A percentile compares a stretch with the other conserved stretches of the same genome.
Evolutionary conservation across 78 protist species (phyloP).

Genomic region (Dictyostelium firmibasis): DNA sequence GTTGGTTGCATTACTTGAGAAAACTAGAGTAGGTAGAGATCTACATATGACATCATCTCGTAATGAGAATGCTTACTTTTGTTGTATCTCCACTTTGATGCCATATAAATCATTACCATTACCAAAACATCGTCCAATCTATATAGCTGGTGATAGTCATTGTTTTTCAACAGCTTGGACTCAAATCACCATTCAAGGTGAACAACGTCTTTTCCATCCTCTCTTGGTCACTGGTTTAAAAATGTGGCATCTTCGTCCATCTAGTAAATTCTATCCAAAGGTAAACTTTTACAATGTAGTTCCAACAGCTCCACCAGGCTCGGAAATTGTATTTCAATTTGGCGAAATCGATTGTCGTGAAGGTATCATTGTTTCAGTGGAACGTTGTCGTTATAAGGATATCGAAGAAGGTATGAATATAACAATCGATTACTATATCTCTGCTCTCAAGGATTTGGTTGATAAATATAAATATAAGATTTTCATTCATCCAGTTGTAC

Average conservation of each 20-base stretch:
- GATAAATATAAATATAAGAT: not conserved
- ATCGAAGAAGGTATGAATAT: slow-evolving; percentile 83
- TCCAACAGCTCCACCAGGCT: slow-evolving; percentile 56
- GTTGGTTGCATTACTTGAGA: slow-evolving; percentile 68
- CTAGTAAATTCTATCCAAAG: slow-evolving; percentile 91
- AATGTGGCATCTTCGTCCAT: slow-evolving; percentile 91
- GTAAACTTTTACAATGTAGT: slow-evolving; percentile 83
- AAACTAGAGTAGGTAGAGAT: slow-evolving; percentile 19
- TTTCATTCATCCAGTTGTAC: slow-evolving; percentile 93
- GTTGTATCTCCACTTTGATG: slow-evolving; percentile 75
- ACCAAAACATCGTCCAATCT: slow-evolving; percentile 61
- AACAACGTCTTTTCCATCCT: slow-evolving; percentile 66
- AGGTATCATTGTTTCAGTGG: slow-evolving; percentile 90
- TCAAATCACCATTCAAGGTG: slow-evolving; percentile 26
- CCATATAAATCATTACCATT: slow-evolving; percentile 12
- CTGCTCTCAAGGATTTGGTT: slow-evolving; percentile 38
- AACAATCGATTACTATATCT: slow-evolving; percentile 84
- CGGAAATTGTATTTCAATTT: slow-evolving; percentile 81
- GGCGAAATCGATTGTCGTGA: slow-evolving; percentile 98
- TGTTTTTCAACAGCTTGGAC: slow-evolving; percentile 88
- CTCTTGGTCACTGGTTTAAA: slow-evolving; percentile 93
- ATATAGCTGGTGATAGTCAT: slow-evolving; percentile 93
- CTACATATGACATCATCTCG: slow-evolving; percentile 87
- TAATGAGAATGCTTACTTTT: slow-evolving; percentile 94
- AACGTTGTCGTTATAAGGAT: slow-evolving; percentile 82